Conservation (phyloP, 108 stramenopile species). For the Conticribra weissflogii region DNA sequence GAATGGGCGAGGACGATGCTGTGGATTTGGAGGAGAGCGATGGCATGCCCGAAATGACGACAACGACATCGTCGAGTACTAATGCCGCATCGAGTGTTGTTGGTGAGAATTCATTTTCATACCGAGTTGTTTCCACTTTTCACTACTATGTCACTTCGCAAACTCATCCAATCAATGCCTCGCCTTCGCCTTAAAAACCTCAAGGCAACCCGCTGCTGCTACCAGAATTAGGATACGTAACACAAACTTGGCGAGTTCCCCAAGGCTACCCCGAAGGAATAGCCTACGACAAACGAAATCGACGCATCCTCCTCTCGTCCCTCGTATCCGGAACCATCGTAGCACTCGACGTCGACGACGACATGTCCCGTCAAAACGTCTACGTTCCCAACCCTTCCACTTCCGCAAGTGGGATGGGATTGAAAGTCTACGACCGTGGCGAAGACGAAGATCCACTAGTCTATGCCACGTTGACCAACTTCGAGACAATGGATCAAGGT, state of each 20-base stretch:
- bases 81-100: no score
- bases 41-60: no score
- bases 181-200: no score
- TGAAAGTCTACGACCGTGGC: not conserved
- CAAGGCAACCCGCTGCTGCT: no score
- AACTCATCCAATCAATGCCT: no score
- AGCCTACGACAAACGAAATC: not conserved
- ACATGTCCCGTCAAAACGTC: not conserved
- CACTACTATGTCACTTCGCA: no score
- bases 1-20: no score
- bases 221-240: not conserved
- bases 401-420: not conserved
- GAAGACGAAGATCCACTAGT: no score
- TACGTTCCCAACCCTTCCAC: not conserved
- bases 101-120: no score
- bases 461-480: not conserved
- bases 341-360: not conserved
- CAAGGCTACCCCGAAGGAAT: not conserved
- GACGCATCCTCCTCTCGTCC: not conserved
- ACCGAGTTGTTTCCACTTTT: no score
- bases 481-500: not conserved
- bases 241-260: not conserved
- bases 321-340: not conserved
- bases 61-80: no score
- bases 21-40: no score